Conservation (phyloP, 768 basidiomycete genomes). For the Boletus sensibilis region DNA sequence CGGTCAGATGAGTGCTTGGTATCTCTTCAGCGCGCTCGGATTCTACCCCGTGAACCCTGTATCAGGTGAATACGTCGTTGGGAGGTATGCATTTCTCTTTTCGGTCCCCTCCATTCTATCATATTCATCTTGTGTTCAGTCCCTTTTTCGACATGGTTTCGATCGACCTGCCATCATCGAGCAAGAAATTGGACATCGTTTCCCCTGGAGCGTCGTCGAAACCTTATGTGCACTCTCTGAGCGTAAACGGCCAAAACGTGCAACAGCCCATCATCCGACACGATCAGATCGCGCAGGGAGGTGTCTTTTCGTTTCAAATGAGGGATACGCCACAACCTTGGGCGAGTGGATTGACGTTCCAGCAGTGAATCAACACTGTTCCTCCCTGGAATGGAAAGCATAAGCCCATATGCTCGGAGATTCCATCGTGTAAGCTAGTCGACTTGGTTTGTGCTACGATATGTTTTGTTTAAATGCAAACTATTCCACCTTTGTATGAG, state of each 20-base stretch:
- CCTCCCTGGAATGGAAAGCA: background rate
- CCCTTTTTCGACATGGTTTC: slow-evolving; percentile 55
- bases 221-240: slow-evolving; percentile 60
- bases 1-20: slow-evolving; percentile 91
- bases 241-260: slow-evolving; percentile 49
- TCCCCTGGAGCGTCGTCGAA: slow-evolving; percentile 57
- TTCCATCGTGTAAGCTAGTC: background rate
- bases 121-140: slow-evolving; percentile 16
- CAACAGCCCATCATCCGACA: slow-evolving; percentile 54
- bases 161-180: slow-evolving; percentile 48
- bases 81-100: slow-evolving; percentile 46
- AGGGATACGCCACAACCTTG: slow-evolving; percentile 46
- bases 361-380: background rate
- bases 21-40: slow-evolving; percentile 76
- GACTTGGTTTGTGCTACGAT: background rate
- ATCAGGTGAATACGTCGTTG: slow-evolving; percentile 71
- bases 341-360: slow-evolving; percentile 24
- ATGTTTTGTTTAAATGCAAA: background rate
- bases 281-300: slow-evolving; percentile 58
- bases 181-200: slow-evolving; percentile 44
- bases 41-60: slow-evolving; percentile 86
- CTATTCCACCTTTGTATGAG: background rate
- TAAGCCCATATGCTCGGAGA: background rate
- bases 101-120: background rate
- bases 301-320: slow-evolving; percentile 65